Conservation (phyloP, 176 grass and related monocot genomes). For the Rhynchospora pubera region DNA sequence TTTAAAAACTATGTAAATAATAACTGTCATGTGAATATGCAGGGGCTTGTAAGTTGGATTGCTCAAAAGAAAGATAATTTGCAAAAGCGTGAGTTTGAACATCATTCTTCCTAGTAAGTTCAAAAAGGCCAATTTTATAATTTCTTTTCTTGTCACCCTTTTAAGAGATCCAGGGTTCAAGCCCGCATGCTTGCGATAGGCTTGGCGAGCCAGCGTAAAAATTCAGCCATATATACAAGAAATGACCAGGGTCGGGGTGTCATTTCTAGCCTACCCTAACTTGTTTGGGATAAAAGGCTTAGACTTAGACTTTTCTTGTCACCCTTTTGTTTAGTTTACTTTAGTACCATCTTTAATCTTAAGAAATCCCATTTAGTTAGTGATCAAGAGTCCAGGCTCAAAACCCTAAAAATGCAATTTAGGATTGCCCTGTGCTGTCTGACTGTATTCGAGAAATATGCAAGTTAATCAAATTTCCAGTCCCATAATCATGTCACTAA, state of each 20-base stretch:
- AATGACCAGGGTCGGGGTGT: too few relatives aligned
- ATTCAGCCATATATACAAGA: too few relatives aligned
- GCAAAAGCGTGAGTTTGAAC: conserved; percentile 51
- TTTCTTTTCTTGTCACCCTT: neutral
- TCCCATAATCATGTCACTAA: neutral
- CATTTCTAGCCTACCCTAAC: too few relatives aligned
- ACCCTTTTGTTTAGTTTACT: neutral
- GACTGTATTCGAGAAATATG: neutral
- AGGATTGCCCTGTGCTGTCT: neutral
- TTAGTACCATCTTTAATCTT: neutral
- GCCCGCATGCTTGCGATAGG: too few relatives aligned
- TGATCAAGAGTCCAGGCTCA: neutral
- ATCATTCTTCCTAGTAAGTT: conserved; percentile 69
- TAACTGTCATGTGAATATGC: conserved; percentile 4
- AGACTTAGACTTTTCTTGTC: too few relatives aligned
- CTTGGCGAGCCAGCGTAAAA: too few relatives aligned
- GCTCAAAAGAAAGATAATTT: conserved; percentile 32
- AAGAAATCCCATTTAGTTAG: neutral
- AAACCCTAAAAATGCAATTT: neutral
- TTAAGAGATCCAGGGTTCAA: too few relatives aligned
- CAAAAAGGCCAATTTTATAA: neutral
- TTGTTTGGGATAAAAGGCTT: too few relatives aligned
- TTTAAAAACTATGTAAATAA: neutral
- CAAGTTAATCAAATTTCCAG: neutral
- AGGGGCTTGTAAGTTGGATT: conserved; percentile 82